phyloP scores from a whole-genome alignment of 2,329 filamentous ascomycete species.

The Hypoxylon sp. region DNA sequence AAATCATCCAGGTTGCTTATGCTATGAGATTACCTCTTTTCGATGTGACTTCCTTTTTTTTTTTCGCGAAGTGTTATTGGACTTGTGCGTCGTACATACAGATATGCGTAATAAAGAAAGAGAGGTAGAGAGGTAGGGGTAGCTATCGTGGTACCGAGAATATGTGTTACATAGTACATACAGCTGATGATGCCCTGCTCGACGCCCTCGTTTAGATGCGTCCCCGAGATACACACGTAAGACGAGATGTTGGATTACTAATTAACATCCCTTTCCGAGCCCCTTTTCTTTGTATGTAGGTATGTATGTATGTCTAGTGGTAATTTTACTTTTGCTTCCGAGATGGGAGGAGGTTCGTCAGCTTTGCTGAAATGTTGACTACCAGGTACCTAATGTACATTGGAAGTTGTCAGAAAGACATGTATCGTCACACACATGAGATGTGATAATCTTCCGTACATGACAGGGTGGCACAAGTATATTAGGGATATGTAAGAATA shows the following conservation, averaged over 20 bases:
- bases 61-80: not conserved
- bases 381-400: not conserved
- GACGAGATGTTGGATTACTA: not conserved
- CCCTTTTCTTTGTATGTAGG: not conserved
- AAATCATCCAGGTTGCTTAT: slow-evolving; percentile 40
- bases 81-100: not conserved
- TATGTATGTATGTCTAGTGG: not conserved
- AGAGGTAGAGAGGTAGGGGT: not conserved
- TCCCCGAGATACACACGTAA: not conserved
- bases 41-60: not conserved
- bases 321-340: not conserved
- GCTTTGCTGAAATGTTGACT: not conserved
- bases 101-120: slow-evolving; percentile 2
- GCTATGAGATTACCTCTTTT: slow-evolving; percentile 1
- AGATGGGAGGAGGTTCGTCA: not conserved
- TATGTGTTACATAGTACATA: not conserved
- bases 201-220: not conserved
- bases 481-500: not conserved
- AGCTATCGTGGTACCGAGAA: not conserved
- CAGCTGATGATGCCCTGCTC: not conserved
- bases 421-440: not conserved
- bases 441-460: not conserved
- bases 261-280: not conserved
- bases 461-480: not conserved
- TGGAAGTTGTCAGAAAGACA: not conserved